Percentiles rank a stretch among this genome's conserved stretches.
phyloP scores from a whole-genome alignment of 352 stramenopile genomes.

The Pythium pyrilobum region DNA sequence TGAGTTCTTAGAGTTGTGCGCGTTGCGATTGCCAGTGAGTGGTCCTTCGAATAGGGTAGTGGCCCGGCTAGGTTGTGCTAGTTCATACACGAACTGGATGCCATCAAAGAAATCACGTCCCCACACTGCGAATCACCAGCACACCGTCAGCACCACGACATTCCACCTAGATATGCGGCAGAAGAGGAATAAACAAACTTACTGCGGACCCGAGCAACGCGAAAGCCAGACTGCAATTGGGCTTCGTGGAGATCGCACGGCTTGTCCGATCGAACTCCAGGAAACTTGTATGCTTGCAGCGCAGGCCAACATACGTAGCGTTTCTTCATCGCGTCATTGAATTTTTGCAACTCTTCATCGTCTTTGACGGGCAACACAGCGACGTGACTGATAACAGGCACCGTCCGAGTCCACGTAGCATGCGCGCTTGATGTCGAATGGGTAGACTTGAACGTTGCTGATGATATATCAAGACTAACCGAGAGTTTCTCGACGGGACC shows the following conservation, averaged over 20 bases:
- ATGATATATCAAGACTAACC: not conserved
- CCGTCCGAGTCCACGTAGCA: not conserved
- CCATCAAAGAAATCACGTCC: conserved; percentile 66
- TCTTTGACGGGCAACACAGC: conserved; percentile 26
- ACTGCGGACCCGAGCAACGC: conserved; percentile 48
- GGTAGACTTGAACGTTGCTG: not conserved
- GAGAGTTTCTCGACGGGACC: not conserved
- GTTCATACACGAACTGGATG: conserved; percentile 39
- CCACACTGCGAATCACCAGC: conserved; percentile 48
- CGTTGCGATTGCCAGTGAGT: conserved; percentile 49
- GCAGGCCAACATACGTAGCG: conserved; percentile 42
- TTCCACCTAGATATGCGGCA: not conserved
- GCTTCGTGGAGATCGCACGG: conserved; percentile 29
- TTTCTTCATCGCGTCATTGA: conserved; percentile 36
- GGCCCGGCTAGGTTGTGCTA: not conserved
- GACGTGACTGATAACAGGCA: conserved; percentile 36
- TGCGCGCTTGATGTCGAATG: no score
- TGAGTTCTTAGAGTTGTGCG: conserved; percentile 21
- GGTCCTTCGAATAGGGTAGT: conserved; percentile 12
- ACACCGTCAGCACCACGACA: not conserved
- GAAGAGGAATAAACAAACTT: conserved; percentile 18
- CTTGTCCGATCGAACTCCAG: conserved; percentile 24
- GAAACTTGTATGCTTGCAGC: conserved; percentile 31
- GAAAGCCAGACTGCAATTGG: conserved; percentile 37
- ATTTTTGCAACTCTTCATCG: conserved; percentile 10